Conservation (phyloP, 352 stramenopile genomes). For the Paralagenidium karlingii region DNA sequence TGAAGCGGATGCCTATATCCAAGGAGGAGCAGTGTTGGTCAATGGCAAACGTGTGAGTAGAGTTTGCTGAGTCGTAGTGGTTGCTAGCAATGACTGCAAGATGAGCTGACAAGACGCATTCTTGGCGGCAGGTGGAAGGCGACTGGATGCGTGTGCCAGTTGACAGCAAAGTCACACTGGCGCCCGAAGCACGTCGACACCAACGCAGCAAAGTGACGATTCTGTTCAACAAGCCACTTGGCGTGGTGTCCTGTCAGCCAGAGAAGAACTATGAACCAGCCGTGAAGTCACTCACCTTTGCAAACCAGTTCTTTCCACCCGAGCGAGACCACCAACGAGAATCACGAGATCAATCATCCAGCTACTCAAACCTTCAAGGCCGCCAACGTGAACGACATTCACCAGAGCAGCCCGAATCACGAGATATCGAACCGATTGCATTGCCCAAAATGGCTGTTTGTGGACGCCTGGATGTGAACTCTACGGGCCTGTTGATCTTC, state of each 20-base stretch:
- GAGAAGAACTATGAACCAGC: slow-evolving; percentile 50
- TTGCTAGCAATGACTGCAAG: neutral
- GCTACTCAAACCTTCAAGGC: too few relatives aligned
- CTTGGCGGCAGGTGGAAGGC: slow-evolving; percentile 13
- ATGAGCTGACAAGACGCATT: too few relatives aligned
- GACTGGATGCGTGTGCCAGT: slow-evolving; percentile 58
- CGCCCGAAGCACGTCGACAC: slow-evolving; percentile 50
- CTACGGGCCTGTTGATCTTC: slow-evolving; percentile 66
- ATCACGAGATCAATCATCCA: too few relatives aligned
- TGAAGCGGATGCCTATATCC: slow-evolving; percentile 74
- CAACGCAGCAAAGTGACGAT: slow-evolving; percentile 69
- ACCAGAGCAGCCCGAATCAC: neutral
- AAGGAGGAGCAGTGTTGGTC: slow-evolving; percentile 55
- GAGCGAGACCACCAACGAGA: too few relatives aligned
- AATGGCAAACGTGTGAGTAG: slow-evolving; percentile 36
- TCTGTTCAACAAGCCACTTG: slow-evolving; percentile 74
- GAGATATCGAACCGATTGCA: slow-evolving; percentile 30
- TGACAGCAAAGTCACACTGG: slow-evolving; percentile 43
- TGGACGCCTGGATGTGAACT: slow-evolving; percentile 74
- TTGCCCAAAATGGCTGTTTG: slow-evolving; percentile 76
- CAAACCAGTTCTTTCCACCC: slow-evolving; percentile 20
- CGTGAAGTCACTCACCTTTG: slow-evolving; percentile 59
- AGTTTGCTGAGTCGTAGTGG: neutral
- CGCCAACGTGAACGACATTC: too few relatives aligned
- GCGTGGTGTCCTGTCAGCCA: slow-evolving; percentile 69